phyloP scores from a whole-genome alignment of 2,329 filamentous ascomycete species.

The Diaporthe nobilis region DNA sequence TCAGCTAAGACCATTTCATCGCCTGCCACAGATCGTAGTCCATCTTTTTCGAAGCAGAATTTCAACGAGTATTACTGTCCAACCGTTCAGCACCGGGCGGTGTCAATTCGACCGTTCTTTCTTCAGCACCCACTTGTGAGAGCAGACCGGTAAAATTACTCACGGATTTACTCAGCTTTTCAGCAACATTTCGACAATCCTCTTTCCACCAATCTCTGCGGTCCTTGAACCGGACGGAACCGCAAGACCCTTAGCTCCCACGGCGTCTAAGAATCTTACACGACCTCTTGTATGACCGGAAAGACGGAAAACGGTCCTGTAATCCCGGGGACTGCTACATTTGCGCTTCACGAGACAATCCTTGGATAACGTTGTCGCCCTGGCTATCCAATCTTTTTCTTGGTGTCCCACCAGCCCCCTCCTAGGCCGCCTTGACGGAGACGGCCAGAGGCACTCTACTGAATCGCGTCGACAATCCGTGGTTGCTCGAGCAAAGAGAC shows the following conservation, averaged over 20 bases:
- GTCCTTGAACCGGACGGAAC: constrained; percentile 10
- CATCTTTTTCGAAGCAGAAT: constrained; percentile 40
- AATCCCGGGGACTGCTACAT: constrained; percentile 29
- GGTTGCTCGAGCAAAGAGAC: constrained; percentile 22
- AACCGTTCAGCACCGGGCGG: constrained; percentile 35
- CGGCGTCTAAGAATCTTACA: constrained; percentile 25
- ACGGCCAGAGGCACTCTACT: constrained; percentile 38
- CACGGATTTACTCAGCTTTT: neutral
- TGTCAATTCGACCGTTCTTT: constrained; percentile 19
- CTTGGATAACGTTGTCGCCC: constrained; percentile 42
- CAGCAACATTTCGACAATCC: neutral
- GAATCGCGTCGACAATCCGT: constrained; percentile 33
- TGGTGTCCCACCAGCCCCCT: constrained; percentile 44
- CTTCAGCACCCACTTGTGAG: neutral
- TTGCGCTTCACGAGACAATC: constrained; percentile 39
- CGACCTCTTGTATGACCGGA: constrained; percentile 40
- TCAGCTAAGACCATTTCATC: constrained; percentile 50
- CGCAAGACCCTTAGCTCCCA: constrained; percentile 21
- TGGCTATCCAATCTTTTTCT: constrained; percentile 47
- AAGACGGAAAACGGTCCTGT: constrained; percentile 36
- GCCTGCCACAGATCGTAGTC: constrained; percentile 43
- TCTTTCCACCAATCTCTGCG: constrained; percentile 6
- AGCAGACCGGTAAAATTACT: constrained; percentile 1
- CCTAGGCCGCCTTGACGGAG: constrained; percentile 42
- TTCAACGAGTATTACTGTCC: constrained; percentile 43